Conservation (phyloP, 306 rosid genomes). For the Oxytropis ochrocephala region DNA sequence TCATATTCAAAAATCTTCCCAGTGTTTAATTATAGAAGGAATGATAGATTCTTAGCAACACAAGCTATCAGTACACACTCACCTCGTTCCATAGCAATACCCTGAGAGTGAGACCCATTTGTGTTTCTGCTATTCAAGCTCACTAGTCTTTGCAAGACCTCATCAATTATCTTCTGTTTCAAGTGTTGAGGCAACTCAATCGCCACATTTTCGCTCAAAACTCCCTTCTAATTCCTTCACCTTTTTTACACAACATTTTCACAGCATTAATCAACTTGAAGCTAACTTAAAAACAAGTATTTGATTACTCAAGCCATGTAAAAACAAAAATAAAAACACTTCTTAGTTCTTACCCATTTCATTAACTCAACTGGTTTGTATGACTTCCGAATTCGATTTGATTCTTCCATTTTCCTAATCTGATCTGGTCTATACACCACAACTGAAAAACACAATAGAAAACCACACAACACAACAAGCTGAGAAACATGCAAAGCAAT, state of each 20-base stretch:
- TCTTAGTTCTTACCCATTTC: constrained; percentile 58
- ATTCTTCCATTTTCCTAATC: constrained; percentile 86
- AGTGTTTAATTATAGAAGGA: background rate
- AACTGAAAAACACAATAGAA: constrained; percentile 35
- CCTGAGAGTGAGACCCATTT: background rate
- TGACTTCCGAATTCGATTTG: constrained; percentile 56
- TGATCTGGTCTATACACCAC: constrained; percentile 78
- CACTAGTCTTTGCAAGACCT: constrained; percentile 53
- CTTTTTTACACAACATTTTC: constrained; percentile 29
- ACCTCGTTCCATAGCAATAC: constrained; percentile 62
- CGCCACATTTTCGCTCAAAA: constrained; percentile 33
- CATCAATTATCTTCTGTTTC: constrained; percentile 64
- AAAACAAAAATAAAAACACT: background rate
- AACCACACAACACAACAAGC: background rate
- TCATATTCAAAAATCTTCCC: background rate
- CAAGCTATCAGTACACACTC: constrained; percentile 16
- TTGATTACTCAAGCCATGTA: background rate
- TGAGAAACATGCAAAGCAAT: background rate
- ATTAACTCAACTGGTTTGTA: constrained; percentile 62
- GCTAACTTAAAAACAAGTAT: constrained; percentile 1
- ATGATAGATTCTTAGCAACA: background rate
- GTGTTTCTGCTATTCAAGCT: constrained; percentile 39
- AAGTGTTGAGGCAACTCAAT: constrained; percentile 60
- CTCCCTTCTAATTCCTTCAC: constrained; percentile 60
- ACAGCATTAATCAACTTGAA: constrained; percentile 14